Percentiles rank a stretch among this genome's conserved stretches.
Conservation (phyloP, 2,329 filamentous ascomycete species). For the Aureobasidium leucospermi region DNA sequence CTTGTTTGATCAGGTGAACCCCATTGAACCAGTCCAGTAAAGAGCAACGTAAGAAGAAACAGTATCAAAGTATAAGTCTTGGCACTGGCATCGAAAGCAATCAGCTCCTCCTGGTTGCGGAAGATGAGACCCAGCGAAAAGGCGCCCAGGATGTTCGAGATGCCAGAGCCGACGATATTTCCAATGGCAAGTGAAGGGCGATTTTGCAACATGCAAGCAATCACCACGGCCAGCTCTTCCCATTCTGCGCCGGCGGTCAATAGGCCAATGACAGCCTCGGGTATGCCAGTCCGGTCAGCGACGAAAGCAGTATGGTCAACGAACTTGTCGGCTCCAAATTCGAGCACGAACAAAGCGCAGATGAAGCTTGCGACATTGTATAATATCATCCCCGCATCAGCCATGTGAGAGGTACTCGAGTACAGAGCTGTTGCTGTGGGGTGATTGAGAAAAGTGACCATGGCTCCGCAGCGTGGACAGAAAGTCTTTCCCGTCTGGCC, state of each 20-base stretch:
- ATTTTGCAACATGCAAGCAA: constrained; percentile 40
- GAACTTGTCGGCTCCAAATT: constrained; percentile 47
- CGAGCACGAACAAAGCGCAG: constrained; percentile 42
- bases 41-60: constrained; percentile 38
- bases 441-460: too few relatives aligned
- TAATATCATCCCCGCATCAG: constrained; percentile 17
- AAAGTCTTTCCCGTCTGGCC: too few relatives aligned
- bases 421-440: too few relatives aligned
- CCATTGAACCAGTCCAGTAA: constrained; percentile 5
- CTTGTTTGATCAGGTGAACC: constrained; percentile 13
- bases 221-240: constrained; percentile 48
- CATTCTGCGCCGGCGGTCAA: constrained; percentile 49
- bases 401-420: neutral
- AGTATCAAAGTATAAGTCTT: constrained; percentile 41
- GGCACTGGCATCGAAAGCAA: constrained; percentile 42
- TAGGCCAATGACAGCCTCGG: constrained; percentile 43
- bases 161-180: constrained; percentile 48
- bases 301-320: constrained; percentile 45
- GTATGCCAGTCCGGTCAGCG: constrained; percentile 38
- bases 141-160: constrained; percentile 48
- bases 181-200: constrained; percentile 44
- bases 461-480: too few relatives aligned
- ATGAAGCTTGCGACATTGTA: constrained; percentile 40
- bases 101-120: constrained; percentile 22
- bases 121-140: constrained; percentile 48